Percentiles rank a stretch among this genome's conserved stretches.
These are phyloP conservation scores for Theileria luwenshuni DNA, from an alignment of 169 alveolate genomes.

Conservation along the genomic window DNA sequence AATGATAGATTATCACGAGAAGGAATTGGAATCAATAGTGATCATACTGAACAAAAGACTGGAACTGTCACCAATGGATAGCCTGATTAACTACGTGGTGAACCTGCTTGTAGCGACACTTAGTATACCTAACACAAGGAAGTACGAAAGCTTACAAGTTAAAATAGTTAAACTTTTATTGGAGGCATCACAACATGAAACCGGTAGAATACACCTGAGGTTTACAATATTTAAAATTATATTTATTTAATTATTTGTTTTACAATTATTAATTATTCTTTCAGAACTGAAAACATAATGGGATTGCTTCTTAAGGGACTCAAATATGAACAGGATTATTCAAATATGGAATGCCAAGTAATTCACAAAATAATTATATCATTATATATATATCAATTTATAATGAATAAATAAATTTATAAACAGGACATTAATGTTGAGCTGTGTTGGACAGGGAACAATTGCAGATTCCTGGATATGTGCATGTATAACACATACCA, in stretches of 20 bases:
- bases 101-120: slow-evolving; percentile 35
- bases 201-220: slow-evolving; percentile 32
- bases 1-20: slow-evolving; percentile 26
- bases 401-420: background rate
- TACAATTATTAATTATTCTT: too few relatives aligned
- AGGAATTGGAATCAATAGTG: slow-evolving; percentile 34
- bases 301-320: slow-evolving; percentile 28
- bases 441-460: slow-evolving; percentile 31
- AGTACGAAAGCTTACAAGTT: slow-evolving; percentile 29
- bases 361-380: background rate
- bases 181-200: slow-evolving; percentile 9
- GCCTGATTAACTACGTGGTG: slow-evolving; percentile 26
- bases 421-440: slow-evolving; percentile 36
- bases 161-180: slow-evolving; percentile 26
- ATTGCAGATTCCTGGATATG: slow-evolving; percentile 26
- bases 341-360: background rate
- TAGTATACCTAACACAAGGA: slow-evolving; percentile 13
- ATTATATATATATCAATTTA: too few relatives aligned
- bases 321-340: slow-evolving; percentile 42
- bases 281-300: slow-evolving; percentile 15
- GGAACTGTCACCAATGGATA: slow-evolving; percentile 33
- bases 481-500: slow-evolving; percentile 56
- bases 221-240: too few relatives aligned
- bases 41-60: slow-evolving; percentile 24
- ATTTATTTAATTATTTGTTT: too few relatives aligned